phyloP scores from a whole-genome alignment of 139 green algal species.

The Coelastrella sp. region DNA sequence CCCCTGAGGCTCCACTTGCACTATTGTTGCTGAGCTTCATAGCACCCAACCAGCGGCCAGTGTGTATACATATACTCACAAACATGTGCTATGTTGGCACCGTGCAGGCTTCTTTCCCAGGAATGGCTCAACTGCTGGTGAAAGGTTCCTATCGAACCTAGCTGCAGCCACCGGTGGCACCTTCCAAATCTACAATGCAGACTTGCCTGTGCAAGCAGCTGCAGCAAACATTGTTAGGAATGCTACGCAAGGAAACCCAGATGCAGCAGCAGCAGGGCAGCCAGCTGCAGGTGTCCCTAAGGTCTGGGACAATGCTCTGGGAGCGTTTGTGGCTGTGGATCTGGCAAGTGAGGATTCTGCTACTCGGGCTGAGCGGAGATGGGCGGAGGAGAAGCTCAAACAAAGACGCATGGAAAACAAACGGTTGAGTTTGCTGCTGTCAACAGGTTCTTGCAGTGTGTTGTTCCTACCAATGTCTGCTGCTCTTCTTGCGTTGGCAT shows the following conservation, averaged over 20 bases:
- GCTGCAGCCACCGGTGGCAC: constrained; percentile 63
- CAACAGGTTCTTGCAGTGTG: too few relatives aligned
- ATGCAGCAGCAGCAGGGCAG: neutral
- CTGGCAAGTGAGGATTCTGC: constrained; percentile 48
- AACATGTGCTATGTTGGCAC: too few relatives aligned
- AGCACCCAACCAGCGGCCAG: too few relatives aligned
- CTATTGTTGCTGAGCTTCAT: too few relatives aligned
- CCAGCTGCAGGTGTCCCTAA: neutral
- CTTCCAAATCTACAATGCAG: constrained; percentile 62
- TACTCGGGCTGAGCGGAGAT: constrained; percentile 56
- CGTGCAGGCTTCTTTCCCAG: constrained; percentile 70
- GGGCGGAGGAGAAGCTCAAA: constrained; percentile 64
- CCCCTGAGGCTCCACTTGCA: too few relatives aligned
- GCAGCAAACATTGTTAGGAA: neutral
- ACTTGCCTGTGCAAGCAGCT: constrained; percentile 15
- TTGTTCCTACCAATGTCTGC: too few relatives aligned
- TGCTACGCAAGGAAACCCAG: neutral
- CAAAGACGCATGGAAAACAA: constrained; percentile 61
- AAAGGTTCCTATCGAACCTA: constrained; percentile 67
- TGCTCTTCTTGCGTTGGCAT: too few relatives aligned
- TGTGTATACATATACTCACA: too few relatives aligned
- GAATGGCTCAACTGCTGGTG: constrained; percentile 49
- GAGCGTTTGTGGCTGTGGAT: constrained; percentile 56
- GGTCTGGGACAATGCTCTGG: constrained; percentile 49
- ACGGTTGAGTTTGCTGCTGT: too few relatives aligned